Evolutionary conservation across 148 eudicot genomes (phyloP).

Genomic region (Fagopyrum tataricum): DNA sequence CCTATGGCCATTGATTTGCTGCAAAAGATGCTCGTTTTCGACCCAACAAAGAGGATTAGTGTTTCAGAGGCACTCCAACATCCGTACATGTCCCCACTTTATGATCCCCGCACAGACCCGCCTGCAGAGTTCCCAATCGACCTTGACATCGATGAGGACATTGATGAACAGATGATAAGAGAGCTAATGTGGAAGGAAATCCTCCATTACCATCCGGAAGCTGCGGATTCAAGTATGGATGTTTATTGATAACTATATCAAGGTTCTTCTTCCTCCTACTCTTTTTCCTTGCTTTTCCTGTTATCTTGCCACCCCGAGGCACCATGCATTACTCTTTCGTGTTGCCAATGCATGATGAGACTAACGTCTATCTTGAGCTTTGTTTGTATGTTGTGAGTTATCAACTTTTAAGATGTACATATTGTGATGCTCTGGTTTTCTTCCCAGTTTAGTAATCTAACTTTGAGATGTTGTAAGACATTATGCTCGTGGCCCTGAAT

Average conservation of each 20-base stretch:
- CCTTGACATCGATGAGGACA: constrained; percentile 20
- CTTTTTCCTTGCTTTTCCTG: background rate
- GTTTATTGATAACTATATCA: background rate
- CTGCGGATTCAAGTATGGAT: constrained; percentile 1
- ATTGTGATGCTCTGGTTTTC: constrained; percentile 6
- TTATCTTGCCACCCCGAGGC: background rate
- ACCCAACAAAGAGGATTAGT: constrained; percentile 33
- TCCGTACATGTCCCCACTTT: constrained; percentile 26
- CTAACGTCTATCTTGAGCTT: background rate
- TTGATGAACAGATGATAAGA: constrained; percentile 24
- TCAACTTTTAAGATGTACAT: constrained; percentile 4
- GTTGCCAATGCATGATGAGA: constrained; percentile 8
- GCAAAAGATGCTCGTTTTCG: constrained; percentile 30
- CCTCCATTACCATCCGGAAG: constrained; percentile 25
- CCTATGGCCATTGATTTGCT: constrained; percentile 35
- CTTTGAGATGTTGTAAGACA: constrained; percentile 2
- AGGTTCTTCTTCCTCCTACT: background rate
- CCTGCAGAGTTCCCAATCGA: constrained; percentile 20
- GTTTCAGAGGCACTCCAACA: constrained; percentile 32
- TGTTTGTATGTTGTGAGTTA: background rate
- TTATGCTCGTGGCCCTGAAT: background rate
- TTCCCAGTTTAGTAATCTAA: background rate
- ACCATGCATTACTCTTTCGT: background rate
- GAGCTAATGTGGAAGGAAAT: constrained; percentile 37
- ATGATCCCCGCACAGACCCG: constrained; percentile 10